phyloP scores from a whole-genome alignment of 2,329 filamentous ascomycete species.

The Rosellinia necatrix region DNA sequence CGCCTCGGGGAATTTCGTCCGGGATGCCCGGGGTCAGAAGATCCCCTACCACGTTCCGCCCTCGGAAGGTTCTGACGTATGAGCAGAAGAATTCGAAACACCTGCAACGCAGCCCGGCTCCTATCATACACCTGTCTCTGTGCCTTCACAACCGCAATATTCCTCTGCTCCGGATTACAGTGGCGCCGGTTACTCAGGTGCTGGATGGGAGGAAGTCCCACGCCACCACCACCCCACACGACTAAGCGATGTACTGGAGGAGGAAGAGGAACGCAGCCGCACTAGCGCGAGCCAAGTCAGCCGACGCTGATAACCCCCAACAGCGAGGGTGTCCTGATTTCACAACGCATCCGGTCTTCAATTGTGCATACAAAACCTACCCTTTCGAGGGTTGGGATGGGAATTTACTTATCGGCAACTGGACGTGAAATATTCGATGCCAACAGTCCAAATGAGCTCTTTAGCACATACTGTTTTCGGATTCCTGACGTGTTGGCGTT shows the following conservation, averaged over 20 bases:
- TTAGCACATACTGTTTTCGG: background rate
- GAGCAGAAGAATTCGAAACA: conserved; percentile 63
- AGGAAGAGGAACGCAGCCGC: conserved; percentile 79
- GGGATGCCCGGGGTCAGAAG: conserved; percentile 64
- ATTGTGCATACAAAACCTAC: background rate
- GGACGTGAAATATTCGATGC: conserved; percentile 2
- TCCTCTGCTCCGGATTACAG: conserved; percentile 62
- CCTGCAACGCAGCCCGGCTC: conserved; percentile 48
- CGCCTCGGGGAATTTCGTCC: conserved; percentile 62
- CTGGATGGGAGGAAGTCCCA: conserved; percentile 74
- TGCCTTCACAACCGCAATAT: conserved; percentile 42
- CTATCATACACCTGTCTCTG: conserved; percentile 40
- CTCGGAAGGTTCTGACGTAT: conserved; percentile 56
- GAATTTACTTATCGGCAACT: background rate
- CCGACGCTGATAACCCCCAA: conserved; percentile 40
- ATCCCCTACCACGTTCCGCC: conserved; percentile 56
- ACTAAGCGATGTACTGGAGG: conserved; percentile 85
- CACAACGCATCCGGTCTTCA: background rate
- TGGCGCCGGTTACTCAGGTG: conserved; percentile 67
- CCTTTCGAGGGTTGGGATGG: background rate
- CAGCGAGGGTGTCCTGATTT: background rate
- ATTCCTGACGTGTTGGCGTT: conserved; percentile 16
- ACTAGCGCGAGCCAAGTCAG: conserved; percentile 71
- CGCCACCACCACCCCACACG: conserved; percentile 87
- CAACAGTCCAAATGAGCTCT: conserved; percentile 9